These are phyloP conservation scores for Zea luxurians DNA, from an alignment of 176 grass and related monocot genomes.

Conservation along the genomic window DNA sequence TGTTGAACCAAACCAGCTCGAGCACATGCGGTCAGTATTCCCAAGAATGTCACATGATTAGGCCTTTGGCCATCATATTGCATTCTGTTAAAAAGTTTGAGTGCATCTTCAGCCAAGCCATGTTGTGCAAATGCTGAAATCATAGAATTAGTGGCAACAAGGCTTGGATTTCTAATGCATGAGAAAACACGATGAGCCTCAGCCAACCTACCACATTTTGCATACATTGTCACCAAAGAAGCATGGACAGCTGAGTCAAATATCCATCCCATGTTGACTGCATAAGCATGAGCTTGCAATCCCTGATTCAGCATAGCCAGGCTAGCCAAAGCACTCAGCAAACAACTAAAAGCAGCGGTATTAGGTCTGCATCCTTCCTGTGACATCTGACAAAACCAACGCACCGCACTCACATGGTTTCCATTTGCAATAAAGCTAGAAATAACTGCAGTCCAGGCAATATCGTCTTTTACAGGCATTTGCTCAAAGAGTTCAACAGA, in stretches of 20 bases:
- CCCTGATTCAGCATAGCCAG: slow-evolving; percentile 48
- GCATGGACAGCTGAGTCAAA: slow-evolving; percentile 51
- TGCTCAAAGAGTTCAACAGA: slow-evolving; percentile 55
- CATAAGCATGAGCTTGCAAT: slow-evolving; percentile 68
- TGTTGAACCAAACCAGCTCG: slow-evolving; percentile 62
- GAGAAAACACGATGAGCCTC: slow-evolving; percentile 58
- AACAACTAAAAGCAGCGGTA: slow-evolving; percentile 43
- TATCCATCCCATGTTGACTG: slow-evolving; percentile 53
- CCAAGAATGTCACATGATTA: slow-evolving; percentile 62
- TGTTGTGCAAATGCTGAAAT: slow-evolving; percentile 68
- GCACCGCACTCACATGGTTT: slow-evolving; percentile 46
- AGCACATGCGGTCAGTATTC: slow-evolving; percentile 60
- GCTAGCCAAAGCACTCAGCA: slow-evolving; percentile 62
- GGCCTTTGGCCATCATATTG: slow-evolving; percentile 50
- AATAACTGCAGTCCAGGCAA: slow-evolving; percentile 63
- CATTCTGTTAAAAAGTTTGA: slow-evolving; percentile 53
- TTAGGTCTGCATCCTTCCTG: slow-evolving; percentile 53
- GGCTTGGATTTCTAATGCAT: slow-evolving; percentile 42
- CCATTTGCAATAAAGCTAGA: slow-evolving; percentile 51
- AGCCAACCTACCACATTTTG: slow-evolving; percentile 61
- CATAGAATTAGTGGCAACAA: slow-evolving; percentile 59
- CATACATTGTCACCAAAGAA: slow-evolving; percentile 74
- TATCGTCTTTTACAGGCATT: slow-evolving; percentile 69
- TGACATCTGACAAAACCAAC: slow-evolving; percentile 59
- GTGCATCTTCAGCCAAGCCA: slow-evolving; percentile 57